phyloP scores from a whole-genome alignment of 2,329 filamentous ascomycete genomes.

The Plectosphaerella plurivora region DNA sequence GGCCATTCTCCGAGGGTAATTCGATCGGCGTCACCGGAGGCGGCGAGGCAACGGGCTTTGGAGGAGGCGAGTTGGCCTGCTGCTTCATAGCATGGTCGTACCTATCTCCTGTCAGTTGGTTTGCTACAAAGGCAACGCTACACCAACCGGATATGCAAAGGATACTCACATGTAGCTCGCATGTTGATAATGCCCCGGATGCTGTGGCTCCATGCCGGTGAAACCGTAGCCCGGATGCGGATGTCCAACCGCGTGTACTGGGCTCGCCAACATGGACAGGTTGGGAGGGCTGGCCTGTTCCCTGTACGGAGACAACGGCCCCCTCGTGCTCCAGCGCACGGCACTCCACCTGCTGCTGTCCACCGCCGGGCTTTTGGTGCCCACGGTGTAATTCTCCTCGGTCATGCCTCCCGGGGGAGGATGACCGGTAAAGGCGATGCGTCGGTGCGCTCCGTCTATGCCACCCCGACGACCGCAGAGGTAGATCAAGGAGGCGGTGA shows the following conservation, averaged over 20 bases:
- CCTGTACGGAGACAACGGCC: neutral
- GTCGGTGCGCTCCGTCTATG: constrained; percentile 28
- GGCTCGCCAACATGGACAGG: neutral
- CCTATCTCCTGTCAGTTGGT: neutral
- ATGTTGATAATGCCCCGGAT: neutral
- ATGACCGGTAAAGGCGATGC: constrained; percentile 11
- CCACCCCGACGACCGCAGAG: constrained; percentile 38
- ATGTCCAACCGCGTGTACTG: neutral
- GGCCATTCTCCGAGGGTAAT: neutral
- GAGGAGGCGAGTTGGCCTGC: neutral
- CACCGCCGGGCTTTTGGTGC: constrained; percentile 28
- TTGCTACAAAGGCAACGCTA: neutral
- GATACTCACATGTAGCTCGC: neutral
- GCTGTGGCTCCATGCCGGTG: neutral
- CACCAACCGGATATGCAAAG: neutral
- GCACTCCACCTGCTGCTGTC: constrained; percentile 7
- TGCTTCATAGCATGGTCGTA: neutral
- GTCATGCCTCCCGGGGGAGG: constrained; percentile 14
- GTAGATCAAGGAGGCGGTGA: constrained; percentile 41
- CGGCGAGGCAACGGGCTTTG: neutral
- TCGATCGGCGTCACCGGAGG: neutral
- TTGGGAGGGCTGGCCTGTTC: neutral
- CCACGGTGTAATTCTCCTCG: constrained; percentile 18
- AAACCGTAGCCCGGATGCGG: neutral
- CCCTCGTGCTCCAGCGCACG: neutral